These are phyloP conservation scores for Suillus cothurnatus DNA, from an alignment of 768 basidiomycete genomes.

Conservation along the genomic window DNA sequence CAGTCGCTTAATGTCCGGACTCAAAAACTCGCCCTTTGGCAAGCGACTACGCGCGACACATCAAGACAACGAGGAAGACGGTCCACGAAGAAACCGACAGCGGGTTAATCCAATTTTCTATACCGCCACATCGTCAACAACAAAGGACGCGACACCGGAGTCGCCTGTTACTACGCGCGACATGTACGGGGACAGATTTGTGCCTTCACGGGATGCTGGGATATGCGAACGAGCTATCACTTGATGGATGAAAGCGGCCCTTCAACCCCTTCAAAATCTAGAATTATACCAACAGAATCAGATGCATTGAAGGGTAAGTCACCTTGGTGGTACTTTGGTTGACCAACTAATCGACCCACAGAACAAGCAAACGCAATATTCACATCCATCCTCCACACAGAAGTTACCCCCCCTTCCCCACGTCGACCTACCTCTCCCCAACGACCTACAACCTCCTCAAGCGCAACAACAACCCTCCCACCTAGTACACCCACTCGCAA, in stretches of 20 bases:
- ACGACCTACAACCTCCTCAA: constrained; percentile 38
- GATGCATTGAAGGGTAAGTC: constrained; percentile 74
- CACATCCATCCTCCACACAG: constrained; percentile 71
- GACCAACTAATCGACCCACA: constrained; percentile 24
- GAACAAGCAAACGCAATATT: constrained; percentile 88
- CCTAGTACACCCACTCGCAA: constrained; percentile 51
- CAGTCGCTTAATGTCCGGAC: constrained; percentile 55
- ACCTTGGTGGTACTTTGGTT: background rate
- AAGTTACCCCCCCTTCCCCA: constrained; percentile 75
- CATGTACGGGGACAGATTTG: constrained; percentile 58
- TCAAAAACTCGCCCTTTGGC: constrained; percentile 85
- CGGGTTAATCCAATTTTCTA: constrained; percentile 59
- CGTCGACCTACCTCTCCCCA: constrained; percentile 63
- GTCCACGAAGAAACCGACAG: constrained; percentile 52
- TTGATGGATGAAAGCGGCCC: constrained; percentile 58
- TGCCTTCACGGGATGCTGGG: constrained; percentile 62
- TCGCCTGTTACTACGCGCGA: constrained; percentile 42
- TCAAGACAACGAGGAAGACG: constrained; percentile 57
- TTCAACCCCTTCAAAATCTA: constrained; percentile 59
- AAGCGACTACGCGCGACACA: constrained; percentile 79
- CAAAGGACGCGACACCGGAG: constrained; percentile 55
- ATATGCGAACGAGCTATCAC: constrained; percentile 64
- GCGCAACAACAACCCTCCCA: constrained; percentile 40
- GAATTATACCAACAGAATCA: constrained; percentile 67
- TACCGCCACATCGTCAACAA: constrained; percentile 40